Evolutionary conservation across 441 rosid genomes (phyloP), one percentile per base, ranked within the genome.

Genomic region (Erodium trifolium): DNA sequence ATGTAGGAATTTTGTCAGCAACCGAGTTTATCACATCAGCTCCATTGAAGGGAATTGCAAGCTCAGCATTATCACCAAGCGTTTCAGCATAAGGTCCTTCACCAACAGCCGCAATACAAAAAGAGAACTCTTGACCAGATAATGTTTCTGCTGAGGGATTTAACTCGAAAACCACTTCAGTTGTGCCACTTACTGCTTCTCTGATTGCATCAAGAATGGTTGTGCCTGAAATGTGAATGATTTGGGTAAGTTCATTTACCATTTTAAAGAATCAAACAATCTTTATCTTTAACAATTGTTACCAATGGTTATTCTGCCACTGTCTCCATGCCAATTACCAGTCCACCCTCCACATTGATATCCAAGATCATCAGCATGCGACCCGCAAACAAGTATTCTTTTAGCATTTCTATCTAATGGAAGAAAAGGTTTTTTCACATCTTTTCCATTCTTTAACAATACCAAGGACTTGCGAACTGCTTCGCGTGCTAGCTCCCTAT

Each of bases 261-360:
- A 1, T 31, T 31, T 31, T 31, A 3, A 31, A 31, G 34, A 31
- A 31, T 31, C 41, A 37, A 37, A 37, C 23, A 55, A 16, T 31
- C 34, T 2, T 31, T 31, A 31, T 55, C 62, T 55, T 53, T 16
- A 55, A 17, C 62, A 55, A 55, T 5, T 45, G 80, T 63, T 82
- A 93, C 97, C 98, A 2, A 84, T 83, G 34, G 97, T 90, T 75
- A 89, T 87, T 74, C 85, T 82, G 76, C 98, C 96, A 6, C 90
- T 82, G 65, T 31, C 5, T 72, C 98, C 98, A 18, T 68, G 62
- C 96, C 90, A 84, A 68, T 85, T 73, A 71, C 67, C 78, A 12
- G 97, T 91, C 98, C 98, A 93, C 29, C 97, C 98, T 71, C 98
- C 98, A 27, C 98, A 93, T 75, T 93, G 97, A 75, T 78, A 87